phyloP scores from a whole-genome alignment of 2,329 filamentous ascomycete genomes.

The Pseudopithomyces chartarum region DNA sequence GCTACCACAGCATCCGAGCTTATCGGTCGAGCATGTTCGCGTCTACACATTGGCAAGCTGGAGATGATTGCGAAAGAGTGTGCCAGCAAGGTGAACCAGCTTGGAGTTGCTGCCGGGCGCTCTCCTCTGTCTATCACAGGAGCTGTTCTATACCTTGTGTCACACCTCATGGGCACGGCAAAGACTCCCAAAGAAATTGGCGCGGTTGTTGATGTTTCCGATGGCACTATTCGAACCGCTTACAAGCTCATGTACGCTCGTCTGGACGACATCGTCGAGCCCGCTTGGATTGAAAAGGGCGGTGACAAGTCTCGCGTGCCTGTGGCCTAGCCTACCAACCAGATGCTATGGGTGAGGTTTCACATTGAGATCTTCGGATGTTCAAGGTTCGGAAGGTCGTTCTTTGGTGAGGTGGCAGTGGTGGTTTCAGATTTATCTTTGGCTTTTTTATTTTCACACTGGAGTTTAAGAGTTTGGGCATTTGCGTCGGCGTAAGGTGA shows the following conservation, averaged over 20 bases:
- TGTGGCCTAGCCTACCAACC: slow-evolving; percentile 46
- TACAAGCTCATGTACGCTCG: slow-evolving; percentile 86
- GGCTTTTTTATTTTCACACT: too few relatives aligned
- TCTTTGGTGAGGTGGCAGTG: not conserved
- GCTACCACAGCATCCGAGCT: slow-evolving; percentile 83
- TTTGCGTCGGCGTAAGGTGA: slow-evolving; percentile 3
- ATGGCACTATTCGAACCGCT: slow-evolving; percentile 94
- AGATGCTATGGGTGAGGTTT: not conserved
- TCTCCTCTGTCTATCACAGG: slow-evolving; percentile 93
- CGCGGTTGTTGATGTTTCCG: slow-evolving; percentile 83
- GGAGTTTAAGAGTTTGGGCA: slow-evolving; percentile 2
- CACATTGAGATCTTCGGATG: not conserved
- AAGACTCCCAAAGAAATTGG: slow-evolving; percentile 88
- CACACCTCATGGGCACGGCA: slow-evolving; percentile 79
- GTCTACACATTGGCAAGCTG: slow-evolving; percentile 76
- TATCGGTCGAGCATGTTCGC: slow-evolving; percentile 86
- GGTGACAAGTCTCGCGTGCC: slow-evolving; percentile 76
- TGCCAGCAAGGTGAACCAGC: slow-evolving; percentile 75
- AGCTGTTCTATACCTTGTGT: slow-evolving; percentile 96
- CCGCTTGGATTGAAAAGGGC: slow-evolving; percentile 74
- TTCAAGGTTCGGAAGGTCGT: not conserved
- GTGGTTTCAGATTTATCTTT: not conserved
- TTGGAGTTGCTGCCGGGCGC: slow-evolving; percentile 84
- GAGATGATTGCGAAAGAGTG: slow-evolving; percentile 80
- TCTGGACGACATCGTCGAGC: slow-evolving; percentile 73